Evolutionary conservation across 2,329 filamentous ascomycete species (phyloP).

Genomic region (Chaetomiaceae sp.): DNA sequence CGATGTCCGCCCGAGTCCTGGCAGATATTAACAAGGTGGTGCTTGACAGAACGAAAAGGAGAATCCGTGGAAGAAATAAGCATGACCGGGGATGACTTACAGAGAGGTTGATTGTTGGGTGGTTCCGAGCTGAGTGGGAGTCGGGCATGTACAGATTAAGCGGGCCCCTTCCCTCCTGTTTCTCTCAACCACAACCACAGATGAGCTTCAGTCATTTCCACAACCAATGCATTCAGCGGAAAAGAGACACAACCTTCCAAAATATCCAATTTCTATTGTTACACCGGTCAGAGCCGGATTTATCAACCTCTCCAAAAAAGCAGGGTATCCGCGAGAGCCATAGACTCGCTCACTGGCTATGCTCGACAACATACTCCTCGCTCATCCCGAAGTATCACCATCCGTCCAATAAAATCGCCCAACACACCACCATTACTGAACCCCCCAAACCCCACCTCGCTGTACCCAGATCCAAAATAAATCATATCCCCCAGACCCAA

Average conservation of each 20-base stretch:
- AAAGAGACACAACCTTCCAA: neutral
- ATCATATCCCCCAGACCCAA: neutral
- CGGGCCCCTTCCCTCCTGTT: too few relatives aligned
- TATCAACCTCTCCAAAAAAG: neutral
- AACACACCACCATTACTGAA: conserved; percentile 2
- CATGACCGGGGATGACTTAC: too few relatives aligned
- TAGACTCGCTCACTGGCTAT: neutral
- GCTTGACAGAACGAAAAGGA: neutral
- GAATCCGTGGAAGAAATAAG: neutral
- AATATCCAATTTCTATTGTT: conserved; percentile 9
- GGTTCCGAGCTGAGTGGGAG: too few relatives aligned
- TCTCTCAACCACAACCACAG: too few relatives aligned
- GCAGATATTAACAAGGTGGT: neutral
- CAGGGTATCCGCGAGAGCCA: neutral
- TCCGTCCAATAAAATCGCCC: neutral
- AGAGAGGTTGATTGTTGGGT: too few relatives aligned
- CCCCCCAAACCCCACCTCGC: conserved; percentile 6
- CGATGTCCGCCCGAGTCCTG: conserved; percentile 2
- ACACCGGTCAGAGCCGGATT: conserved; percentile 2
- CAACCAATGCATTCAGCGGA: neutral
- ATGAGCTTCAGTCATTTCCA: neutral
- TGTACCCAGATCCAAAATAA: neutral
- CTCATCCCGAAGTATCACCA: neutral
- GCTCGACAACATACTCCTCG: neutral
- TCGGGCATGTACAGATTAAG: too few relatives aligned